Evolutionary conservation across 2,329 filamentous ascomycete species (phyloP).

Genomic region (Phyllosticta paracitricarpa): DNA sequence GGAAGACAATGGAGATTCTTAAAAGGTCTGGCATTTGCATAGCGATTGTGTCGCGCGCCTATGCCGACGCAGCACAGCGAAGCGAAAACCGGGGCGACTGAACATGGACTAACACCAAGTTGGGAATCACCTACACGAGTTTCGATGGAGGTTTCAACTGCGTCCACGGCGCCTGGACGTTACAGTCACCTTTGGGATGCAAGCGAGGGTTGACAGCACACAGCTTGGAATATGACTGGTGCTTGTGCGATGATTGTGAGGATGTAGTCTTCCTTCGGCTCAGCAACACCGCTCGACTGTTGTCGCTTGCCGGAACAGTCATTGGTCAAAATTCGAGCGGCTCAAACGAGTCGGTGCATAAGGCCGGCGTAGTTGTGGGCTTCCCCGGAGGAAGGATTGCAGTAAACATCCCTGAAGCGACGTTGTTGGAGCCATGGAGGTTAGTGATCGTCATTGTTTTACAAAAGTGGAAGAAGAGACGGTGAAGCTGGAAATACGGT

Average conservation of each 20-base stretch:
- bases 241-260: neutral
- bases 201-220: neutral
- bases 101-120: neutral
- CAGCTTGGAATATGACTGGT: neutral
- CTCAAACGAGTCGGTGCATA: neutral
- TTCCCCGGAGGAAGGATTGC: neutral
- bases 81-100: neutral
- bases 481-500: neutral
- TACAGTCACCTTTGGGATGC: neutral
- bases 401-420: neutral
- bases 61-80: neutral
- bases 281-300: neutral
- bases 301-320: neutral
- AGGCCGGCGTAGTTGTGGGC: neutral
- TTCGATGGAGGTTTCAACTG: neutral
- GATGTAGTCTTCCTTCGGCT: neutral
- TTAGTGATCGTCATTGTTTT: neutral
- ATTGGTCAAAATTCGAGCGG: neutral
- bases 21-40: neutral
- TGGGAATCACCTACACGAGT: neutral
- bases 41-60: neutral
- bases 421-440: neutral
- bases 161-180: neutral
- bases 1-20: neutral
- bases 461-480: neutral